These are phyloP conservation scores for Melampsora americana DNA, from an alignment of 1,284 basidiomycete genomes.

Conservation along the genomic window DNA sequence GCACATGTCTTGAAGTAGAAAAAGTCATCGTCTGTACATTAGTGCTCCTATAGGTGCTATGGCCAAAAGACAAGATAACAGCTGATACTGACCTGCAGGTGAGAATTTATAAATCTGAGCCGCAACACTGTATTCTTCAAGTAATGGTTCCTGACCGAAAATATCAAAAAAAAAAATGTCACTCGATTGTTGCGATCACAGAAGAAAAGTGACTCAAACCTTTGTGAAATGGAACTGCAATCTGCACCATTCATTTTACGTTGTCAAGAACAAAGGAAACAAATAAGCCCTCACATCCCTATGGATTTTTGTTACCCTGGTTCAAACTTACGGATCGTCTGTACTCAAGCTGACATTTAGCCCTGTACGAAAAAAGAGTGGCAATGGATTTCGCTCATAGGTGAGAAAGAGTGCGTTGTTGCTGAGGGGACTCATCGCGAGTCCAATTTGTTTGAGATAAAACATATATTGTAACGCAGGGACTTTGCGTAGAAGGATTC, in stretches of 20 bases:
- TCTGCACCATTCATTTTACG: neutral
- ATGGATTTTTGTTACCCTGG: neutral
- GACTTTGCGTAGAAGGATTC: slow-evolving; percentile 93
- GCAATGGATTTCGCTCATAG: slow-evolving; percentile 95
- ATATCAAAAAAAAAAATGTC: neutral
- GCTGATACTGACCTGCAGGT: slow-evolving; percentile 31
- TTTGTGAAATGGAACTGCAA: slow-evolving; percentile 95
- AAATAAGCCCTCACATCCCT: neutral
- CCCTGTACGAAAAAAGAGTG: slow-evolving; percentile 93
- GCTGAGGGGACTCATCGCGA: slow-evolving; percentile 96
- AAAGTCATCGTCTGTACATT: slow-evolving; percentile 58
- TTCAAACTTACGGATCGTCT: slow-evolving; percentile 67
- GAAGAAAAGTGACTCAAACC: slow-evolving; percentile 56
- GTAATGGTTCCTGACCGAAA: slow-evolving; percentile 70
- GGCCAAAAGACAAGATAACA: neutral
- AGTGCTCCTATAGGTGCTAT: neutral
- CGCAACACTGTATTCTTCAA: slow-evolving; percentile 97
- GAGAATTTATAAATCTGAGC: slow-evolving; percentile 67
- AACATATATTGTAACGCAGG: slow-evolving; percentile 73
- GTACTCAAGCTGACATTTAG: slow-evolving; percentile 96
- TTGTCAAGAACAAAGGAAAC: neutral
- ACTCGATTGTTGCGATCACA: neutral
- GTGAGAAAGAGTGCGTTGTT: slow-evolving; percentile 97
- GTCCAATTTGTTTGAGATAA: slow-evolving; percentile 92
- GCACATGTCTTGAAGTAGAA: slow-evolving; percentile 60